Base-by-base conservation (phyloP, 129 eudicot species). In the Tagetes erecta region DNA sequence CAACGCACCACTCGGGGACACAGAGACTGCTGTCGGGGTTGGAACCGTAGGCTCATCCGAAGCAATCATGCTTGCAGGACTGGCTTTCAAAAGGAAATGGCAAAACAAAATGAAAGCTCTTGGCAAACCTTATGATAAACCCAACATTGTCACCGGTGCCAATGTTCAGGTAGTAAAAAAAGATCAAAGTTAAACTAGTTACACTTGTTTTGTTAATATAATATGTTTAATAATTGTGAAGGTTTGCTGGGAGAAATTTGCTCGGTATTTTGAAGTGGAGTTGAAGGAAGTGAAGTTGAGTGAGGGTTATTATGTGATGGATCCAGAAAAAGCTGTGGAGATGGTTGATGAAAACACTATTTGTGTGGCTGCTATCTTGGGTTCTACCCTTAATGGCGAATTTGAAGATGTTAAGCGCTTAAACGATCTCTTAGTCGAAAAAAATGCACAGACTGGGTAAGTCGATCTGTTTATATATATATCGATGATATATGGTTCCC, bases 321-420 rank as follows among this genome's bases (percentile, higher is more conserved):
- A 90, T 80, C 96, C 96, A 0, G 86, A 81, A 6, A 83, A 85
- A 66, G 96, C 96, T 7, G 95, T 80, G 6, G 92, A 84, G 73
- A 80, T 91, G 97, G 97, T 91, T 40, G 97, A 91, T 37, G 97
- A 91, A 88, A 91, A 91, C 83, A 91, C 97, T 6, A 91, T 91
- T 0, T 91, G 97, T 53, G 97, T 91, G 1, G 97, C 95, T 10
- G 95, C 97, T 14, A 91, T 91, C 39, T 74, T 91, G 71, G 97
- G 97, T 45, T 91, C 97, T 2, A 91, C 97, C n/a, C 92, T 91
- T 14, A 91, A 91, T 44, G 97, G 97, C 27, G 96, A 90, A 74
- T 90, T 90, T 12, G 96, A 90, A 81, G 96, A 90, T 35, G 96
- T 90, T 49, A 90, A 90, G 84, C 85, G 70, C 57, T 76, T 90